A percentile compares a stretch with the other conserved stretches of the same genome.
phyloP scores from a whole-genome alignment of 805 yeast species.

The Ogataea allantospora region DNA sequence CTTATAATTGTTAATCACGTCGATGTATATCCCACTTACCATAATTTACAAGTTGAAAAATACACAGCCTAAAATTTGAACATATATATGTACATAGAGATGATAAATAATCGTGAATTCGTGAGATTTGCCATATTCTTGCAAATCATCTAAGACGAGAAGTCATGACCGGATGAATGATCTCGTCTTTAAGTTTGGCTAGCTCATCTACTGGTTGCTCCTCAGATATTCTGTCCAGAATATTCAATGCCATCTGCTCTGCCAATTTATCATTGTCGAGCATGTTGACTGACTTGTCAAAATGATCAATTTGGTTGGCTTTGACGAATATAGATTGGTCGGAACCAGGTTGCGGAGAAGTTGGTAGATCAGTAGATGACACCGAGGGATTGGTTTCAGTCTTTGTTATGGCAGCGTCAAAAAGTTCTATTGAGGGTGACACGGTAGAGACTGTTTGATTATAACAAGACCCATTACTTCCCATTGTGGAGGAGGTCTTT shows the following conservation, averaged over 20 bases:
- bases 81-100: slow-evolving; percentile 4
- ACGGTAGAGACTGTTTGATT: slow-evolving; percentile 12
- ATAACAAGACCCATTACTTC: slow-evolving; percentile 19
- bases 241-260: slow-evolving; percentile 35
- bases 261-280: slow-evolving; percentile 32
- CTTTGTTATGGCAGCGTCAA: slow-evolving; percentile 7
- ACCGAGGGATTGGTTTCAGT: slow-evolving; percentile 9
- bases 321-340: slow-evolving; percentile 28
- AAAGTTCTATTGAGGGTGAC: slow-evolving; percentile 8
- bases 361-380: slow-evolving; percentile 4
- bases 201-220: slow-evolving; percentile 32
- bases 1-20: background rate
- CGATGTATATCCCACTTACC: slow-evolving; percentile 5
- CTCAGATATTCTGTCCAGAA: slow-evolving; percentile 30
- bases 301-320: slow-evolving; percentile 35
- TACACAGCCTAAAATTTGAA: slow-evolving; percentile 6
- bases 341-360: slow-evolving; percentile 2
- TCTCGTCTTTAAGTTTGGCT: slow-evolving; percentile 30
- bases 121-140: background rate
- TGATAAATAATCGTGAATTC: slow-evolving; percentile 6
- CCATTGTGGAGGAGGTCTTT: slow-evolving; percentile 8
- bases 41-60: slow-evolving; percentile 2
- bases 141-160: slow-evolving; percentile 16
- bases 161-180: slow-evolving; percentile 16
- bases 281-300: slow-evolving; percentile 26